Evolutionary conservation across 306 rosid genomes (phyloP), one percentile per base, ranked within the genome.

Genomic region (Glycine latifolia): DNA sequence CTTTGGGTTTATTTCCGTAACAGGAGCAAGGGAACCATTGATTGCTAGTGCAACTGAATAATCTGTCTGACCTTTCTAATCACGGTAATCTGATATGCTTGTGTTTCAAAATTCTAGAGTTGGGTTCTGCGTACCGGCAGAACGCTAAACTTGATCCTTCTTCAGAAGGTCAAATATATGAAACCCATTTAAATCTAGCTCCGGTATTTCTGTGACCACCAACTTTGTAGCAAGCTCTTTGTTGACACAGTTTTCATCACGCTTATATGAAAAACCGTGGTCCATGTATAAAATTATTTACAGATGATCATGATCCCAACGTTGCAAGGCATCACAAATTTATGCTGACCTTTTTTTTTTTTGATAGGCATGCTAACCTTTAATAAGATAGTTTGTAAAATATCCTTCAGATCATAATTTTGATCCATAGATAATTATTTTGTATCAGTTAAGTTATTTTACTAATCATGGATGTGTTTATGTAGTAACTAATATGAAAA

Each of bases 11-110:
- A 7, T 71, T 13, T 0, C 15, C 10, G 37, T 12, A 10, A 62
- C 71, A 80, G 67, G 73, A 12, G 33, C 59, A 12, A 10, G 47
- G 8, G 56, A 49, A 71, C 20, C 44, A 46, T 41, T 14, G 61
- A 47, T 20, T 68, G 35, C 47, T 41, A 26, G 44, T 5, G 7
- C 44, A 41, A 41, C 44, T 41, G 7, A 41, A 41, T 41, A 41
- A 41, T 41, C 44, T 41, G 44, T 41, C 44, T 41, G 44, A 41
- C 6, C 44, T 41, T 41, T 1, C 31, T 16, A 31, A 66, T 10
- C 17, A 37, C 2, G 26, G 39, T 49, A 46, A 20, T 11, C 46
- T 54, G 26, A n/a, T 6, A n/a, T 5, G 60, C 3, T 20, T 59
- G 37, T 17, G 13, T 17, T 16, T 4, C 65, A 17, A 20, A 54